A percentile compares a stretch with the other conserved stretches of the same genome.
Evolutionary conservation across 768 basidiomycete species (phyloP).

Genomic region (Kwoniella shandongensis): DNA sequence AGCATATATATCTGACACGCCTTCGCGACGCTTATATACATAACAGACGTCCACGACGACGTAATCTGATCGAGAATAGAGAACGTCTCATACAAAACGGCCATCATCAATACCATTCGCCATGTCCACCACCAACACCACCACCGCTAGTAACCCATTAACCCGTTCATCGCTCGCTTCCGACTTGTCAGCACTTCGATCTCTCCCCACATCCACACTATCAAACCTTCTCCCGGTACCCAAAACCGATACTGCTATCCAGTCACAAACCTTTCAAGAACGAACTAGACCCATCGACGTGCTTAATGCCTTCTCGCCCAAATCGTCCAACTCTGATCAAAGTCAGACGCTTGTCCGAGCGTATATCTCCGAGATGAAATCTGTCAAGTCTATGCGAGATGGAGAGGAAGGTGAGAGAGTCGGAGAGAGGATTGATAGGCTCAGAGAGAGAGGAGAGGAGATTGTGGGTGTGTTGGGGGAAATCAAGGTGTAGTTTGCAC

Average conservation of each 20-base stretch:
- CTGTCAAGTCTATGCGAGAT: not conserved
- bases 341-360: slow-evolving; percentile 19
- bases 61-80: too few relatives aligned
- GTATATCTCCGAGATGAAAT: slow-evolving; percentile 22
- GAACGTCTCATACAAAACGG: too few relatives aligned
- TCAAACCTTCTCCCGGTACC: not conserved
- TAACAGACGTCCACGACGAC: too few relatives aligned
- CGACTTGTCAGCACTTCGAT: slow-evolving; percentile 7
- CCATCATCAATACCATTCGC: too few relatives aligned
- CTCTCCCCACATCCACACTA: slow-evolving; percentile 1
- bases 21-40: too few relatives aligned
- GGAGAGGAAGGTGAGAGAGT: slow-evolving; percentile 19
- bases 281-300: not conserved
- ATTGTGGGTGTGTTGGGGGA: slow-evolving; percentile 19
- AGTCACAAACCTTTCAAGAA: too few relatives aligned
- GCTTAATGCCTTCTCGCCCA: not conserved
- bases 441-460: slow-evolving; percentile 23
- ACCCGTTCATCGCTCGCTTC: slow-evolving; percentile 7
- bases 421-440: slow-evolving; percentile 25
- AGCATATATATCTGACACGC: too few relatives aligned
- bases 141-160: too few relatives aligned
- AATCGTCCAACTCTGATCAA: slow-evolving; percentile 1
- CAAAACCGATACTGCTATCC: too few relatives aligned
- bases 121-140: slow-evolving; percentile 2
- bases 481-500: slow-evolving; percentile 11